These are phyloP conservation scores for Porodaedalea pini DNA, from an alignment of 1,284 basidiomycete species.

Conservation along the genomic window DNA sequence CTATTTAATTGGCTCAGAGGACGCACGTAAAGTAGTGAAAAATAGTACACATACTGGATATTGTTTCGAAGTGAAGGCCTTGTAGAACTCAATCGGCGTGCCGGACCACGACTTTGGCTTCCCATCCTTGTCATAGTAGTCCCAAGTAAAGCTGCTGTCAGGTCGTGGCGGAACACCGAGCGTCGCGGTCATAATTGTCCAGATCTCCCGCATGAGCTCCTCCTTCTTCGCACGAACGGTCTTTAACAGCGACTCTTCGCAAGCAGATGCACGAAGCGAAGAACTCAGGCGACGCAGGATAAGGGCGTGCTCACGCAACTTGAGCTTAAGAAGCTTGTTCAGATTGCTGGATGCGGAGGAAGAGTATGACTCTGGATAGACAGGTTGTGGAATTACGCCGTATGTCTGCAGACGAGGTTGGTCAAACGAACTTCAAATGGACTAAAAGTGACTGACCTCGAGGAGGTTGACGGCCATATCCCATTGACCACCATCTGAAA, in stretches of 20 bases:
- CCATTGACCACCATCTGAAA: constrained; percentile 93
- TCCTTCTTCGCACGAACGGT: constrained; percentile 78
- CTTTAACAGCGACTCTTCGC: constrained; percentile 42
- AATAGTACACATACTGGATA: constrained; percentile 45
- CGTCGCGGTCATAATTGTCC: constrained; percentile 81
- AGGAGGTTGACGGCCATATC: constrained; percentile 93
- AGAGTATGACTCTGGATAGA: constrained; percentile 86
- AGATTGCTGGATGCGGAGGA: constrained; percentile 73
- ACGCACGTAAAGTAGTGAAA: neutral
- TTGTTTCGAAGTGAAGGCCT: constrained; percentile 53
- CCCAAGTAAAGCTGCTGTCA: constrained; percentile 76
- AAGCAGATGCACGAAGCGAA: constrained; percentile 45
- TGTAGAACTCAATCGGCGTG: constrained; percentile 79
- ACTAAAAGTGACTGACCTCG: constrained; percentile 37
- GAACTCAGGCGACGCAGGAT: constrained; percentile 66
- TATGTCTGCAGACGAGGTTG: constrained; percentile 49
- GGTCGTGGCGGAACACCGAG: constrained; percentile 82
- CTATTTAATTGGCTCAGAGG: constrained; percentile 28
- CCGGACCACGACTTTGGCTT: constrained; percentile 77
- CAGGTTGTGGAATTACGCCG: constrained; percentile 76
- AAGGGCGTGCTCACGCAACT: constrained; percentile 88
- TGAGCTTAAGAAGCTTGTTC: constrained; percentile 80
- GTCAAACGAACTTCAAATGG: neutral
- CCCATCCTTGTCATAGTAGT: constrained; percentile 80
- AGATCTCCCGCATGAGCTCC: constrained; percentile 79